phyloP scores from a whole-genome alignment of 2,329 filamentous ascomycete genomes.

The Penicillium sp. region DNA sequence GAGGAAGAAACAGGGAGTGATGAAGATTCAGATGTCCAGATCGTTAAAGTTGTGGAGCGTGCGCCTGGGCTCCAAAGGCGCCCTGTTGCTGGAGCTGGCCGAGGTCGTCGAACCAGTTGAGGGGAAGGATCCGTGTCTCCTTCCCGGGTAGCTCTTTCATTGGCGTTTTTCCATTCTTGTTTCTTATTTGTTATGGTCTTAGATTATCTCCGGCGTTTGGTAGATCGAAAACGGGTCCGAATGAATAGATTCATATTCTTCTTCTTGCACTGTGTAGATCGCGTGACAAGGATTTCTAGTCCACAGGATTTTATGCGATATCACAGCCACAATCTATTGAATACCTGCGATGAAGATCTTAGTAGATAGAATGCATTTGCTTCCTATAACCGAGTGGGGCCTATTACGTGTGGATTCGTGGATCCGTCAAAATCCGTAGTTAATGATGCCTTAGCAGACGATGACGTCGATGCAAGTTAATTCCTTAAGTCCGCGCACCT shows the following conservation, averaged over 20 bases:
- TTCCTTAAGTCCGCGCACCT: neutral
- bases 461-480: conserved; percentile 5
- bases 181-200: neutral
- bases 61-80: conserved; percentile 20
- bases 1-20: conserved; percentile 27
- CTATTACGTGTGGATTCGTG: neutral
- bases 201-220: conserved; percentile 4
- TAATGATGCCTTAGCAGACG: conserved; percentile 1
- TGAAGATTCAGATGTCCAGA: conserved; percentile 33
- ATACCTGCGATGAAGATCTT: too few relatives aligned
- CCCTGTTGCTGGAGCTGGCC: conserved; percentile 15
- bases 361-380: too few relatives aligned
- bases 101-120: conserved; percentile 27
- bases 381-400: neutral
- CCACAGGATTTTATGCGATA: neutral
- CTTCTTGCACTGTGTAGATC: neutral
- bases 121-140: conserved; percentile 18
- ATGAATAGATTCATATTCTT: conserved; percentile 5
- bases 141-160: conserved; percentile 1
- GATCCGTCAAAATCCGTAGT: neutral
- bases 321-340: neutral
- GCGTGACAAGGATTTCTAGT: neutral
- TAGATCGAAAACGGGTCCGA: conserved; percentile 2
- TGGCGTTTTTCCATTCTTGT: conserved; percentile 2
- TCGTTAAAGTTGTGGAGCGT: conserved; percentile 32